Base-by-base conservation (phyloP, 2,329 filamentous ascomycete genomes). In the Botrytis fragariae region DNA sequence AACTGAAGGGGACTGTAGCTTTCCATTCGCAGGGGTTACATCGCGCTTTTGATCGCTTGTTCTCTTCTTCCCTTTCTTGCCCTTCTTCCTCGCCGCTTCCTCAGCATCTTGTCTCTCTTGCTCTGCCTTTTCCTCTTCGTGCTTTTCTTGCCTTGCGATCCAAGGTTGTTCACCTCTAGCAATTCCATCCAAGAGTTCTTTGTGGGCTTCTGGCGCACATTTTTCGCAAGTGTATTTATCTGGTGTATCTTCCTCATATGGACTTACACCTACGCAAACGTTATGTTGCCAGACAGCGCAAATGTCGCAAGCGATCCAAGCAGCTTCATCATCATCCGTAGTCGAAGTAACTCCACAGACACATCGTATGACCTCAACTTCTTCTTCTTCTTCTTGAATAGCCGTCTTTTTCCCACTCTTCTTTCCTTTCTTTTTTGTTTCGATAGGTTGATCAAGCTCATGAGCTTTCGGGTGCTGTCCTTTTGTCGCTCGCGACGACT, bases 201-300 rank as follows among this genome's bases (percentile, higher is more conserved):
- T 90, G 84, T 99, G 96, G 75, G 74, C 90, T 72, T 94, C 88
- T 0, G 96, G 96, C 70, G 88, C 88, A 84, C 96, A 98, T 83
- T 91, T 86, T 83, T 99, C 96, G 83, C 96, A 99, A 83, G 92
- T 97, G 84, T 99, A 99, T 82, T 93, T 87, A 74, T 92, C 92
- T 44, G 93, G 92, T 72, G 93, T 87, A 79, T 95, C 90, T 74
- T 95, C 82, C 45, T 91, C 89, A 78, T 93, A 94, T 64, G 91
- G 90, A 79, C 88, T 90, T 81, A 98, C 89, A 71, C 93, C 94
- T 86, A 99, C 93, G 81, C 96, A 99, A 76, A 97, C 91, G 80
- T 98, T 98, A 83, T 99, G 96, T 83, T 99, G 96, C 96, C 96
- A 99, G 60, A 92, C 95, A 67, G 90, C 90, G 83, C 96, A 99